Conservation (phyloP, 2,329 filamentous ascomycete species). For the Hypoxylon sp. region DNA sequence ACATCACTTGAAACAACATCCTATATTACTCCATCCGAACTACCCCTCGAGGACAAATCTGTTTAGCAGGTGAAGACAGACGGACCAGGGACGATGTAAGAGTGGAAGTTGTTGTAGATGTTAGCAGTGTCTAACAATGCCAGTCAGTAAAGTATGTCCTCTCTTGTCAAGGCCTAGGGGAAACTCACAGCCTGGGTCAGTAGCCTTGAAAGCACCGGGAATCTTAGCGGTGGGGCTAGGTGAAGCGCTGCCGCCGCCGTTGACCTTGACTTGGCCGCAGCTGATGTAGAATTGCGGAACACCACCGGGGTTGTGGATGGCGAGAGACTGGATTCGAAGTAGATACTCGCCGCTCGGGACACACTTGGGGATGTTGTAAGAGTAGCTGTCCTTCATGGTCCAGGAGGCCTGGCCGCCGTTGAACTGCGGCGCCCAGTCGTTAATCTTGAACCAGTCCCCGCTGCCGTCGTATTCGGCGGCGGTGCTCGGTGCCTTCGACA, state of each 20-base stretch:
- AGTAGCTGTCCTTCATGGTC: constrained; percentile 56
- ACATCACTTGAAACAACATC: constrained; percentile 21
- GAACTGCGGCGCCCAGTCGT: constrained; percentile 57
- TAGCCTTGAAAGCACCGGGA: constrained; percentile 61
- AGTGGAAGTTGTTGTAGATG: constrained; percentile 52
- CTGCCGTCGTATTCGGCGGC: constrained; percentile 58
- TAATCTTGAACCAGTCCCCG: constrained; percentile 61
- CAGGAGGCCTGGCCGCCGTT: constrained; percentile 54
- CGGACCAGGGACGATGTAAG: constrained; percentile 51
- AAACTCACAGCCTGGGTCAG: constrained; percentile 58
- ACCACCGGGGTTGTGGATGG: constrained; percentile 68
- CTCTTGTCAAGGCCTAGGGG: not conserved
- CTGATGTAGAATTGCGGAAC: constrained; percentile 64
- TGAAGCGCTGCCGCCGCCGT: constrained; percentile 57
- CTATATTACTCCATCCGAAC: not conserved
- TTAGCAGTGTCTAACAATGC: constrained; percentile 47
- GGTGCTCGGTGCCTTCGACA: constrained; percentile 57
- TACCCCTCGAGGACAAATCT: not conserved
- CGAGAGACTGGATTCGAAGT: constrained; percentile 71
- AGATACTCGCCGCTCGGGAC: constrained; percentile 71
- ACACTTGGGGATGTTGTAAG: constrained; percentile 64
- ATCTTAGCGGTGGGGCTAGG: constrained; percentile 57
- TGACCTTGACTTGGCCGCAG: constrained; percentile 64
- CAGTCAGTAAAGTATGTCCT: constrained; percentile 1
- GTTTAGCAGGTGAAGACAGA: constrained; percentile 48